Conservation (phyloP, 2,329 filamentous ascomycete genomes). For the Penicillium sp. region DNA sequence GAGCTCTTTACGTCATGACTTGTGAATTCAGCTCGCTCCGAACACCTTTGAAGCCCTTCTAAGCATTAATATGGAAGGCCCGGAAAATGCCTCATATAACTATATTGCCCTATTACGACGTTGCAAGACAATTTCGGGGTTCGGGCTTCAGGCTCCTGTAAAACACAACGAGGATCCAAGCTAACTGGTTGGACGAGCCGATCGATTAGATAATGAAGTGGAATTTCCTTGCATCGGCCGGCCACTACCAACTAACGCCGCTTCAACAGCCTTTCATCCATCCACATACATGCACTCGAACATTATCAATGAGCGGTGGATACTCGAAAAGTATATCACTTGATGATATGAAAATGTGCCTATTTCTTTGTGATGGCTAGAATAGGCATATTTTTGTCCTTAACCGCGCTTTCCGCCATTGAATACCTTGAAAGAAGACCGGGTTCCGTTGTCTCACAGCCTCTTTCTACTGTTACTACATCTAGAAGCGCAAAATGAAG, state of each 20-base stretch:
- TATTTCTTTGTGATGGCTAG: not conserved
- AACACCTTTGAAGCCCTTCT: not conserved
- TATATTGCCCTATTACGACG: not conserved
- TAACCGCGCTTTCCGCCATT: conserved; percentile 6
- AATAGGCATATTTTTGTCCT: not conserved
- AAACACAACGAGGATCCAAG: not conserved
- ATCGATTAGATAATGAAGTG: not conserved
- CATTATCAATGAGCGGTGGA: not conserved
- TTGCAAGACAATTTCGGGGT: not conserved
- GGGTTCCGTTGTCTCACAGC: not conserved
- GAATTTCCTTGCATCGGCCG: not conserved
- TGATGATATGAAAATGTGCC: not conserved
- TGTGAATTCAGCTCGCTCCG: not conserved
- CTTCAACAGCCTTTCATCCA: not conserved
- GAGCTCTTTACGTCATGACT: not conserved
- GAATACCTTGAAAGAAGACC: not conserved
- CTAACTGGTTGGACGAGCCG: too few relatives aligned
- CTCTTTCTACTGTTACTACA: not conserved
- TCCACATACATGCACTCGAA: not conserved
- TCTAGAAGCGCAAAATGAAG: not conserved
- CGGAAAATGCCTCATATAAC: not conserved
- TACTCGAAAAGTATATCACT: not conserved
- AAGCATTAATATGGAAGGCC: not conserved
- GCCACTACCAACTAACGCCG: not conserved
- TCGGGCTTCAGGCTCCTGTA: not conserved